phyloP scores from a whole-genome alignment of 176 grass and related monocot species.

The Carex kokanica region DNA sequence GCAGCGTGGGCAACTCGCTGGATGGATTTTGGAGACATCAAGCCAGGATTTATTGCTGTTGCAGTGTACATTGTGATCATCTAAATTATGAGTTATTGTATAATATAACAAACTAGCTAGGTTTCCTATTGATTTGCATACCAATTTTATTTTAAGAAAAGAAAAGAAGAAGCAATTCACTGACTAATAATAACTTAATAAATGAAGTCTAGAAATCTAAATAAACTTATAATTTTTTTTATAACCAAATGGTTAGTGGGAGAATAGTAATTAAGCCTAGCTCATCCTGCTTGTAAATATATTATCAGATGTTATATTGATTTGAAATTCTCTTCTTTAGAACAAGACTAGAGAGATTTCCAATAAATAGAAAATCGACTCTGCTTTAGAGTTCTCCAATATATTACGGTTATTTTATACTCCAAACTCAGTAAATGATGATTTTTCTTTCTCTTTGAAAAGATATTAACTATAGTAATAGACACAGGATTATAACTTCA shows the following conservation, averaged over 20 bases:
- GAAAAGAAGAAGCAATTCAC: constrained; percentile 32
- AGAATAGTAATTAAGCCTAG: background rate
- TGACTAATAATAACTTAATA: background rate
- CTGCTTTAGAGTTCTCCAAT: background rate
- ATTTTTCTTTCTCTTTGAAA: background rate
- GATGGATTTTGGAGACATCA: constrained; percentile 79
- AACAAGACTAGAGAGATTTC: background rate
- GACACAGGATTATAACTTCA: background rate
- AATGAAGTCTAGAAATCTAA: too few species aligned
- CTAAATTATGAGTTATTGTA: background rate
- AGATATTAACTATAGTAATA: background rate
- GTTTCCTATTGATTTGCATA: background rate
- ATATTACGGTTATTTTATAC: background rate
- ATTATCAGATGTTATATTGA: background rate
- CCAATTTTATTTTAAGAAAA: background rate
- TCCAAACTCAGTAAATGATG: background rate
- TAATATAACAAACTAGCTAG: background rate
- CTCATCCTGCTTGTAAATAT: background rate
- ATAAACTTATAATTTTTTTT: background rate
- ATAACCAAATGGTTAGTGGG: background rate
- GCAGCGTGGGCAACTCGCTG: constrained; percentile 57
- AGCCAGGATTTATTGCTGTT: background rate
- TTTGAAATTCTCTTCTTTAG: background rate
- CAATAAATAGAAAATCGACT: background rate
- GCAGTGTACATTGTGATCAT: background rate